Percentiles rank a stretch among this genome's conserved stretches.
These are phyloP conservation scores for Phaeotremella skinneri DNA, from an alignment of 768 basidiomycete species.

Conservation along the genomic window DNA sequence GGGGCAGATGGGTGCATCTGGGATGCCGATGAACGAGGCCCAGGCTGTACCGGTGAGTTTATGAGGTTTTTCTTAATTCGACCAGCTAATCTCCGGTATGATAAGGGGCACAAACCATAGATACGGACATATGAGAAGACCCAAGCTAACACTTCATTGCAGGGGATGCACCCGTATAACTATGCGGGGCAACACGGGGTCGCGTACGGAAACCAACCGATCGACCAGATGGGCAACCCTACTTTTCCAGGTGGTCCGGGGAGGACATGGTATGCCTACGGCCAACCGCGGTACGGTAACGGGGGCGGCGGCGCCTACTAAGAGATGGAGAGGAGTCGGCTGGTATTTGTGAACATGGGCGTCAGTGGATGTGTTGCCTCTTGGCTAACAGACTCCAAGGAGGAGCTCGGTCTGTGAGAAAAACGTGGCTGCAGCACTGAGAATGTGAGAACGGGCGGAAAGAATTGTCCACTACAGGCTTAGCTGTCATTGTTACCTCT, in stretches of 20 bases:
- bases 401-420: too few relatives aligned
- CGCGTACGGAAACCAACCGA: conserved; percentile 38
- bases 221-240: conserved; percentile 42
- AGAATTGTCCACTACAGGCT: too few relatives aligned
- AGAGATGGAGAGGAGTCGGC: background rate
- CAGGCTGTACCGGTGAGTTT: conserved; percentile 43
- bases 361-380: too few relatives aligned
- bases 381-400: too few relatives aligned
- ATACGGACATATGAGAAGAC: too few relatives aligned
- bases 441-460: too few relatives aligned
- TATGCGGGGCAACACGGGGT: conserved; percentile 40
- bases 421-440: too few relatives aligned
- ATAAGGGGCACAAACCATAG: background rate
- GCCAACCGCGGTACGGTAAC: conserved; percentile 29
- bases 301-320: conserved; percentile 1
- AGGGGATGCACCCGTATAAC: conserved; percentile 48
- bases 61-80: background rate
- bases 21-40: conserved; percentile 31
- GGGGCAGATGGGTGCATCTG: conserved; percentile 16
- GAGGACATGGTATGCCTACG: conserved; percentile 40
- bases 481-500: too few relatives aligned
- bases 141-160: too few relatives aligned
- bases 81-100: background rate
- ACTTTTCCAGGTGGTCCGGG: conserved; percentile 42
- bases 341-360: background rate